Evolutionary conservation across 345 rosid species (phyloP), one percentile per base, ranked within the genome.

Genomic region (Eucalyptus victrix): DNA sequence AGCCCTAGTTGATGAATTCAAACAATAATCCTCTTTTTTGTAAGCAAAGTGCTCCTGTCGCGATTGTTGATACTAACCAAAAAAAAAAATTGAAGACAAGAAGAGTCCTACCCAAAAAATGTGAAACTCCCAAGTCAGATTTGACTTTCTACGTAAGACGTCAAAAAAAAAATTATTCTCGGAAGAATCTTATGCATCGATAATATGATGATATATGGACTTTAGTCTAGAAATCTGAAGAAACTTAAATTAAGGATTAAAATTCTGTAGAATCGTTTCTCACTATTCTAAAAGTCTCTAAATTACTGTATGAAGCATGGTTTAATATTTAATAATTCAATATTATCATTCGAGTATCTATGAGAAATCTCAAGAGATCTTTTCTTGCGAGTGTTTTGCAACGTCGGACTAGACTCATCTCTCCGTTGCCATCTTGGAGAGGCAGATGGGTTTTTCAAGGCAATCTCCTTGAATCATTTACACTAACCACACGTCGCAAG

Each of bases 201-300:
- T 19, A 72, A 19, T 13, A 28, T 30, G 17, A 62, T 62, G 32
- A 28, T 6, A 62, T 28, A 62, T 0, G 69, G 32, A 28, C 32
- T 62, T 62, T 28, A 30, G 3, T 62, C 15, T 62, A 30, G 5
- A 28, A 12, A 30, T 62, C 0, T 0, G 7, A 2, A 13, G n/a
- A 30, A 62, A 28, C n/a, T 30, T 12, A 30, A 28, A 28, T 11
- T 3, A 28, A 60, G 8, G 32, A 60, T 28, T 28, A 6, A 62
- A 4, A 28, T 62, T 62, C 12, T 6, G 5, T 12, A 14, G 8
- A 62, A 13, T 28, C 0, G 1, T 30, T 28, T 28, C 4, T 30
- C 13, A 62, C 4, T 62, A 30, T 62, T 13, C 32, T 28, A 28
- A 62, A 28, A 62, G 7, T 62, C 6, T 62, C 6, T 28, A 62